These are phyloP conservation scores for Gamsiella multidivaricata DNA, from an alignment of 192 early-diverging fungal species.

Conservation along the genomic window DNA sequence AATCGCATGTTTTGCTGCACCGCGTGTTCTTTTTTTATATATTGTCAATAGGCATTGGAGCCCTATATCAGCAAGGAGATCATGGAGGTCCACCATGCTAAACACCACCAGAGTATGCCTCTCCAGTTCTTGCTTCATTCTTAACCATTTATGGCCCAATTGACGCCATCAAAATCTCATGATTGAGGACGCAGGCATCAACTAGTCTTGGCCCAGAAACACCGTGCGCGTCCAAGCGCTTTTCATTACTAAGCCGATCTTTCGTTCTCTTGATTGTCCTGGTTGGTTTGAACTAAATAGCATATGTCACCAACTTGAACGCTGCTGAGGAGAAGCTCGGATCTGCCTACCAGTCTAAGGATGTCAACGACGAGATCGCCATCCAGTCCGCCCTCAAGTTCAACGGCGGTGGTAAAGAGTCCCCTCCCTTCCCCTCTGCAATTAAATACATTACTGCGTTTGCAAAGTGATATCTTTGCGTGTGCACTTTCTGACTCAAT, in stretches of 20 bases:
- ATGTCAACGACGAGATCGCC: slow-evolving; percentile 78
- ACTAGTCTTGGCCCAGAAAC: no score
- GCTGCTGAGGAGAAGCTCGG: slow-evolving; percentile 92
- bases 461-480: no score
- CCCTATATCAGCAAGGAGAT: slow-evolving; percentile 94
- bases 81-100: slow-evolving; percentile 93
- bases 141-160: neutral
- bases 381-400: slow-evolving; percentile 89
- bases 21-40: neutral
- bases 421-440: no score
- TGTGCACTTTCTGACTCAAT: no score
- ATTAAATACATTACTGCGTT: no score
- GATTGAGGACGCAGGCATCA: no score
- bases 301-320: slow-evolving; percentile 91
- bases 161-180: slow-evolving; percentile 12
- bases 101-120: slow-evolving; percentile 86
- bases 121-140: neutral
- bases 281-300: slow-evolving; percentile 1
- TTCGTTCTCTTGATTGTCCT: neutral
- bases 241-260: no score
- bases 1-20: no score
- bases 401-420: slow-evolving; percentile 85
- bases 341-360: slow-evolving; percentile 72
- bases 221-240: no score
- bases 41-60: slow-evolving; percentile 77